Base-by-base conservation (phyloP, 202 grass and related monocot species). In the Brachypodium distachyon region DNA sequence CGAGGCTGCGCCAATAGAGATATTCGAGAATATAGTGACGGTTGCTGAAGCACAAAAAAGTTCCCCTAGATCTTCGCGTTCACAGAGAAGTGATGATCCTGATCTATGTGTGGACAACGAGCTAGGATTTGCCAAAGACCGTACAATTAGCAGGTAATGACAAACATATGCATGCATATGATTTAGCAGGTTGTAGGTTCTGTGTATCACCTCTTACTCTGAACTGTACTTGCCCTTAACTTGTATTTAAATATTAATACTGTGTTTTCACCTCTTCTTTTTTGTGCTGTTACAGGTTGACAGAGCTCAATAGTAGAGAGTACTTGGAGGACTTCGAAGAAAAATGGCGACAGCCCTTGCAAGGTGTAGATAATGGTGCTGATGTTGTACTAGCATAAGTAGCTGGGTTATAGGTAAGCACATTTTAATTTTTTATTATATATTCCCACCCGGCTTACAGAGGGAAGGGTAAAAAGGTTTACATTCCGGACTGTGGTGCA, bases 71-170 rank as follows among this genome's bases (percentile, higher is more conserved):
- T 94, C 91, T 27, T 92, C 95, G 16, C 91, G 95, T 37, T 92
- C 89, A 1, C 80, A 61, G 36, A 97, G 71, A 85, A 83, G 60
- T 1, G 89, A 98, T 32, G 91, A 98, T 23, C 58, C 80, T 22
- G 95, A 98, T 47, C 73, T 98, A 7, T 95, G 95, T 42, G 89
- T 98, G n/a, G 95, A 95, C 46, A 98, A 98, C 3, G 91, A 95
- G 48, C 87, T 98, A 9, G 95, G 95, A 23, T 98, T 98, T 25
- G 87, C 95, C 11, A 98, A 98, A 59, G 89, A 98, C 18, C 95
- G 91, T 19, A 94, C 95, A 0, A 95, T 98, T 77, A 98, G 95
- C 63, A 98, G 95, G 95, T 98, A 90, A 72, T 0, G 1, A 3
- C 25, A 70, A 25, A 9, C 12, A 6, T 7, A 33, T 11, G 29